These are phyloP conservation scores for Millerozyma miso DNA, from an alignment of 805 yeast genomes.

Conservation along the genomic window DNA sequence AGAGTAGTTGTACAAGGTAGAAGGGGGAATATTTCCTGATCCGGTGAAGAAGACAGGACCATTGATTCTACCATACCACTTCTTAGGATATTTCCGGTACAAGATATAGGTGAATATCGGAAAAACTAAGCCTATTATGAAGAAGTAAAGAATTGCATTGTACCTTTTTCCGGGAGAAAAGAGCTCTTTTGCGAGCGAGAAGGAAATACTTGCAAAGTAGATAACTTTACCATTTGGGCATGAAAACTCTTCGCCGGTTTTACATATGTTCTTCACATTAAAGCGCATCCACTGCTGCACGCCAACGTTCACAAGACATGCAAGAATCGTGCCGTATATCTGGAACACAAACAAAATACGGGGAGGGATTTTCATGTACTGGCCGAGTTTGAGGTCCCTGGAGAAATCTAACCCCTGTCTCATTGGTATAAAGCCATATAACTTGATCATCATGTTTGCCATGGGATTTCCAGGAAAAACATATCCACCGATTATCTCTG, in stretches of 20 bases:
- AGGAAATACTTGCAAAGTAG: constrained; percentile 40
- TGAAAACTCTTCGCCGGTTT: constrained; percentile 23
- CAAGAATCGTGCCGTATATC: constrained; percentile 36
- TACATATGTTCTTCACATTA: constrained; percentile 28
- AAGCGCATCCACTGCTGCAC: constrained; percentile 20
- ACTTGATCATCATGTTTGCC: constrained; percentile 46
- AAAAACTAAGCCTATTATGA: constrained; percentile 7
- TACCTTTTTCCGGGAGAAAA: constrained; percentile 10
- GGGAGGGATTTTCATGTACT: constrained; percentile 53
- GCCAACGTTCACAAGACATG: constrained; percentile 19
- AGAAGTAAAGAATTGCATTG: constrained; percentile 10
- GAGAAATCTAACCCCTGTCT: constrained; percentile 27
- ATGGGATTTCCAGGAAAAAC: constrained; percentile 46
- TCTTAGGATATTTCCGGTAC: background rate
- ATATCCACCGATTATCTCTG: constrained; percentile 3
- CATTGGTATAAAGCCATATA: constrained; percentile 45
- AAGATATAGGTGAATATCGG: background rate
- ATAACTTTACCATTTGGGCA: constrained; percentile 41
- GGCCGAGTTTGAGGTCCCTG: constrained; percentile 33
- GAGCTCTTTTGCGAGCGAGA: constrained; percentile 23
- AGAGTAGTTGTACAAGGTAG: constrained; percentile 10
- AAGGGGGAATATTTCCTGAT: constrained; percentile 8
- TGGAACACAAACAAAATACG: constrained; percentile 47
- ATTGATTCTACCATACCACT: constrained; percentile 3
- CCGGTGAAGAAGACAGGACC: constrained; percentile 9